These are phyloP conservation scores for Globisporangium megalacanthum DNA, from an alignment of 352 stramenopile genomes.

Conservation along the genomic window DNA sequence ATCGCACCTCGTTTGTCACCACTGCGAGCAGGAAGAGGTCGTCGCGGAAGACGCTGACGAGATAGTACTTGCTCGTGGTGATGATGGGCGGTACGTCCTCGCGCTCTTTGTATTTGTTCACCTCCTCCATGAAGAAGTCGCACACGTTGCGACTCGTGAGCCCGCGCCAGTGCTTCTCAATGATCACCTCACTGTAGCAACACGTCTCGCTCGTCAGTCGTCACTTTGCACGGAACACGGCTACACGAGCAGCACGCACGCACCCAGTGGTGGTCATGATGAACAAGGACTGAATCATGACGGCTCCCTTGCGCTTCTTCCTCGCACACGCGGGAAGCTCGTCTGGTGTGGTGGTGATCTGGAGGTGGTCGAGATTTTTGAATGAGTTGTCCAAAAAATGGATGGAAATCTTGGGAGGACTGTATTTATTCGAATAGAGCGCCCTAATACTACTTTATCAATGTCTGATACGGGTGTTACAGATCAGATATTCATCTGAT, in stretches of 20 bases:
- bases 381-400: background rate
- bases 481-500: too few relatives aligned
- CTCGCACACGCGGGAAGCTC: background rate
- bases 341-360: too few relatives aligned
- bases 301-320: background rate
- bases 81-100: slow-evolving; percentile 89
- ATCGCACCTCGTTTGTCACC: slow-evolving; percentile 90
- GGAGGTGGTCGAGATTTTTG: too few relatives aligned
- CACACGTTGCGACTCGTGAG: slow-evolving; percentile 94
- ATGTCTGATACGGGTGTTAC: too few relatives aligned
- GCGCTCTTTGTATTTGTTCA: slow-evolving; percentile 89
- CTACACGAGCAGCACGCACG: slow-evolving; percentile 6
- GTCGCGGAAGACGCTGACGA: slow-evolving; percentile 92
- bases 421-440: background rate
- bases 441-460: background rate
- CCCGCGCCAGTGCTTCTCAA: slow-evolving; percentile 98
- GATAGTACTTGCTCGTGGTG: slow-evolving; percentile 84
- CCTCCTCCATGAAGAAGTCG: slow-evolving; percentile 98
- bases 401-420: background rate
- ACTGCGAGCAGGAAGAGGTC: slow-evolving; percentile 95
- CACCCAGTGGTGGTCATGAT: slow-evolving; percentile 93
- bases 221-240: too few relatives aligned
- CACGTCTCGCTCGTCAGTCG: too few relatives aligned
- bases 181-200: slow-evolving; percentile 89
- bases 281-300: slow-evolving; percentile 97